Conservation (phyloP, 176 grass and related monocot species). For the Phoenix dactylifera region DNA sequence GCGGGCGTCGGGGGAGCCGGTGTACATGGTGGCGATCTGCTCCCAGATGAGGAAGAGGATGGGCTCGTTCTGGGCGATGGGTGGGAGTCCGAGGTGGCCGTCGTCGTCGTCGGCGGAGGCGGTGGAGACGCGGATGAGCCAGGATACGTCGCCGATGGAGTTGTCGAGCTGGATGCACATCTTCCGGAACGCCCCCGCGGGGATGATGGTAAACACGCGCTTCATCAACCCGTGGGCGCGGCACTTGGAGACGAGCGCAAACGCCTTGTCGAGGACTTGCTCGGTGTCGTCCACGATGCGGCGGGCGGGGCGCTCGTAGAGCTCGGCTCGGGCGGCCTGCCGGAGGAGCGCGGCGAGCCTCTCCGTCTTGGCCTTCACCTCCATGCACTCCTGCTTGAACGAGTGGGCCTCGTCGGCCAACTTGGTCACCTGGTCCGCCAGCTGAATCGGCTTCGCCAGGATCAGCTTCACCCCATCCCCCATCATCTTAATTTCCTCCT, state of each 20-base stretch:
- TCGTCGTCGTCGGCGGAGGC: constrained; percentile 49
- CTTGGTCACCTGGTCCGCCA: no score
- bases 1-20: constrained; percentile 70
- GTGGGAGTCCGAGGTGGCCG: constrained; percentile 67
- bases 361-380: no score
- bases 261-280: constrained; percentile 83
- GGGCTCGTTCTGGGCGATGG: constrained; percentile 99
- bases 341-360: no score
- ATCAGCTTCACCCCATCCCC: no score
- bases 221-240: constrained; percentile 59
- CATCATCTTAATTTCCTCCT: no score
- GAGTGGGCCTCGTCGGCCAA: no score
- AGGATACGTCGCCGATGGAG: constrained; percentile 83
- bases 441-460: no score
- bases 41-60: constrained; percentile 99
- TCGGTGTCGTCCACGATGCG: neutral
- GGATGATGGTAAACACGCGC: constrained; percentile 90
- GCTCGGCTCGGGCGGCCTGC: no score
- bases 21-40: constrained; percentile 90
- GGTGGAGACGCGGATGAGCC: constrained; percentile 87
- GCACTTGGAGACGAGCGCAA: constrained; percentile 69
- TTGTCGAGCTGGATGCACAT: constrained; percentile 83
- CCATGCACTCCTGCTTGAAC: no score
- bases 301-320: no score
- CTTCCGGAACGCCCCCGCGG: constrained; percentile 69